Evolutionary conservation across 345 rosid genomes (phyloP).

Genomic region (Garcia nutans): DNA sequence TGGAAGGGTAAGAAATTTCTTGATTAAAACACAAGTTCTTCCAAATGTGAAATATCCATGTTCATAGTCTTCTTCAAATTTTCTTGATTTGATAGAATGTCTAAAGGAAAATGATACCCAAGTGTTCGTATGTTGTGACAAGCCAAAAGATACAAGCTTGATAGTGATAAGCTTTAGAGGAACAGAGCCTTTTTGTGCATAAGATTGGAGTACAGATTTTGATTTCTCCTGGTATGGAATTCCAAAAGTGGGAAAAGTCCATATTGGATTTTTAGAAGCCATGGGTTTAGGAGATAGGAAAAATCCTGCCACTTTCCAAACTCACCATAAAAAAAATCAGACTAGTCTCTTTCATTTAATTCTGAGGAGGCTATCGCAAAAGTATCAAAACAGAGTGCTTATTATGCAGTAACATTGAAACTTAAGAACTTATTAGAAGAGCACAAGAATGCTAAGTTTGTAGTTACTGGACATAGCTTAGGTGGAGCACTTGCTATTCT

Average conservation of each 20-base stretch:
- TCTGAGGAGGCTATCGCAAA: slow-evolving; percentile 20
- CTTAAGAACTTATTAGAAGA: slow-evolving; percentile 56
- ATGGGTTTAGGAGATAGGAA: slow-evolving; percentile 70
- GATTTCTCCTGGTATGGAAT: slow-evolving; percentile 86
- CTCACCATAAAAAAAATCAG: slow-evolving; percentile 37
- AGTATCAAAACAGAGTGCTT: slow-evolving; percentile 52
- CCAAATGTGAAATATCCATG: slow-evolving; percentile 22
- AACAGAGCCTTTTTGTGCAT: slow-evolving; percentile 79
- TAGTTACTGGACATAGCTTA: slow-evolving; percentile 79
- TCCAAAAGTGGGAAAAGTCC: slow-evolving; percentile 65
- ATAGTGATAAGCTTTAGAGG: slow-evolving; percentile 80
- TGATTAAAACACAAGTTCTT: slow-evolving; percentile 33
- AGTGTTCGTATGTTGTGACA: slow-evolving; percentile 65
- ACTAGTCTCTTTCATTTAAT: slow-evolving; percentile 11
- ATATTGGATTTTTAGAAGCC: slow-evolving; percentile 87
- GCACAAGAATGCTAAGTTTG: slow-evolving; percentile 63
- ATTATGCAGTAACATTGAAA: slow-evolving; percentile 45
- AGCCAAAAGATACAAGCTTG: slow-evolving; percentile 71
- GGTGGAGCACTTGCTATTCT: slow-evolving; percentile 82
- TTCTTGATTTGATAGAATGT: too few species aligned
- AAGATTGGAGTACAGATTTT: slow-evolving; percentile 80
- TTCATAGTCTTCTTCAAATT: too few species aligned
- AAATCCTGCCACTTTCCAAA: slow-evolving; percentile 39
- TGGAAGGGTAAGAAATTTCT: slow-evolving; percentile 68
- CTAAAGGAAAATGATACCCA: slow-evolving; percentile 64